Conservation (phyloP, 148 eudicot genomes). For the Cornus kousa region DNA sequence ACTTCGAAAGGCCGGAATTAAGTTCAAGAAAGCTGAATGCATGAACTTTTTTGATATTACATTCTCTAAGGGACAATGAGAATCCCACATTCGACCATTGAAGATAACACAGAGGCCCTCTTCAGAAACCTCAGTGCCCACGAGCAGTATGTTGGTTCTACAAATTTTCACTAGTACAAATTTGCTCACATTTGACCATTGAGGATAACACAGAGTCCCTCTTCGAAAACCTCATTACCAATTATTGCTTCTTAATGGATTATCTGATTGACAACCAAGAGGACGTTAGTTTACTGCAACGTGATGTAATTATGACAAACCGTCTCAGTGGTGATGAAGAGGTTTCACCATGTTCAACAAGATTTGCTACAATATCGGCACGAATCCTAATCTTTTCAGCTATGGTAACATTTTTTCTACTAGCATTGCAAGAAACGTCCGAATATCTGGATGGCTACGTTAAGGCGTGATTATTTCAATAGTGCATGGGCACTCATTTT, state of each 20-base stretch:
- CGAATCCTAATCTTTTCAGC: not conserved
- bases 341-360: not conserved
- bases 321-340: conserved; percentile 8
- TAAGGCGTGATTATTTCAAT: not conserved
- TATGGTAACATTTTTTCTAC: too few species aligned
- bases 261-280: conserved; percentile 5
- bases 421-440: not conserved
- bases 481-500: too few species aligned
- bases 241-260: too few species aligned
- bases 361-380: not conserved
- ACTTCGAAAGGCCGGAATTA: conserved; percentile 12
- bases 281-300: conserved; percentile 8
- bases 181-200: too few species aligned
- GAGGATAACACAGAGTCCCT: too few species aligned
- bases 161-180: too few species aligned
- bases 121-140: too few species aligned
- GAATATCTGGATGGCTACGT: conserved; percentile 11
- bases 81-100: conserved; percentile 4
- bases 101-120: conserved; percentile 1
- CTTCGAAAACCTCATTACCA: too few species aligned
- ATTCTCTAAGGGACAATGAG: not conserved
- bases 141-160: too few species aligned
- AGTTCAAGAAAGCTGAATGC: not conserved
- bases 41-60: not conserved
- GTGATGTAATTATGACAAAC: not conserved